Base-by-base conservation (phyloP, 208 protist genomes). In the Herpetomonas tarakana region DNA sequence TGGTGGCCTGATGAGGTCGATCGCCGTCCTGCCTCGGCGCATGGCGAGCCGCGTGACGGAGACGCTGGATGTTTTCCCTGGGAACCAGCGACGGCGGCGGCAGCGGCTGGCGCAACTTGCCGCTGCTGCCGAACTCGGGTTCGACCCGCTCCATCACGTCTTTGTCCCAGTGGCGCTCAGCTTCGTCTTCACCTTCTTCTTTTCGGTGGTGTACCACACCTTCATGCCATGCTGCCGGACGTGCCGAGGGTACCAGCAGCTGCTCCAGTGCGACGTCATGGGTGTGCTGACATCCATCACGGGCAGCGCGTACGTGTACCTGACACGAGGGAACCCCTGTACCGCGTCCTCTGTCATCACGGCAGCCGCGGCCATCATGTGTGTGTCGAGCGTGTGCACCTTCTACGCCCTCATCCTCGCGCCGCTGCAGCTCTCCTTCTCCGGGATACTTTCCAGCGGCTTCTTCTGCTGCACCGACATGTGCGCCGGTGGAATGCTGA, bases 171-270 rank as follows among this genome's bases (percentile, higher is more conserved):
- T 74, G 11, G 3, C 57, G 44, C 46, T 53, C 22, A 39, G 47
- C 7, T 69, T 86, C 35, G 16, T 76, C n/a, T 19, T 76, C 24
- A 81, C 71, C 25, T 92, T 88, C 62, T n/a, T 76, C 4, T 58
- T 84, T 4, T 84, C 76, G 44, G 62, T 68, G 19, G 39, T 49
- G 18, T 88, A 88, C 63, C 84, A 91, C 74, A 24, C 64, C 25
- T 81, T 88, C 49, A 88, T 87, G 74, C 81, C 80, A 0, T 87
- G 77, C 51, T 71, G 68, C 30, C 56, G 59, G 39, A 71, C 67
- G 22, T 39, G 46, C 35, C 38, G 64, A 24, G 71, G 58, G 12
- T 89, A 85, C 25, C 68, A 65, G 66, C 74, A 79, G 59, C 70
- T 89, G 21, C 45, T 85, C 26, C 74, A 74, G 65, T 89, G 82